phyloP scores from a whole-genome alignment of 1,139 yeast species.

The Lodderomyces oxycetoniae region DNA sequence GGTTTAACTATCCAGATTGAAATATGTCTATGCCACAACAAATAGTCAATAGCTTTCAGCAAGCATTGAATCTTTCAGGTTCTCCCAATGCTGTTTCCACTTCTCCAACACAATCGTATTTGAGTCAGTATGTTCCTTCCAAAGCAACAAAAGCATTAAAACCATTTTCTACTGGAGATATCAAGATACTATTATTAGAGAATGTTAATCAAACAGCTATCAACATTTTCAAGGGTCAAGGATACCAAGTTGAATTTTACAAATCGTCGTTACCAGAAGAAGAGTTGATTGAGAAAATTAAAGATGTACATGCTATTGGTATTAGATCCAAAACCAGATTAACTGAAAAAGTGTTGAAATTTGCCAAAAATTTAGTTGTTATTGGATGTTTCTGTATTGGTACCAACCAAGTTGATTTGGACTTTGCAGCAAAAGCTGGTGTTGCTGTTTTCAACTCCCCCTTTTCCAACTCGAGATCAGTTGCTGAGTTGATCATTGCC shows the following conservation, averaged over 20 bases:
- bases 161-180: conserved; percentile 88
- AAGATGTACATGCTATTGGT: conserved; percentile 94
- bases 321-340: conserved; percentile 94
- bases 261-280: conserved; percentile 88
- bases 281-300: conserved; percentile 89
- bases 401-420: conserved; percentile 94
- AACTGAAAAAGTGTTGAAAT: conserved; percentile 70
- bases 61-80: conserved; percentile 47
- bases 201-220: conserved; percentile 92
- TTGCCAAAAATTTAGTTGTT: conserved; percentile 84
- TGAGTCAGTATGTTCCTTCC: conserved; percentile 40
- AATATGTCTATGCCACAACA: conserved; percentile 67
- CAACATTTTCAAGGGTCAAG: conserved; percentile 77
- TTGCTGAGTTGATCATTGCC: conserved; percentile 95
- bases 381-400: conserved; percentile 99
- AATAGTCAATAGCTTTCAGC: conserved; percentile 57
- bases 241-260: conserved; percentile 94
- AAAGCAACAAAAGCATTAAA: conserved; percentile 67
- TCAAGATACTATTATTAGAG: conserved; percentile 84
- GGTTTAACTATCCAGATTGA: background rate
- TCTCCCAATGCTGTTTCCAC: conserved; percentile 67
- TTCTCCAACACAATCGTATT: conserved; percentile 57
- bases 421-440: conserved; percentile 88
- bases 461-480: conserved; percentile 96
- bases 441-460: conserved; percentile 98